Base-by-base conservation (phyloP, 192 early-diverging fungal genomes). In the Backusella tarrabulga region DNA sequence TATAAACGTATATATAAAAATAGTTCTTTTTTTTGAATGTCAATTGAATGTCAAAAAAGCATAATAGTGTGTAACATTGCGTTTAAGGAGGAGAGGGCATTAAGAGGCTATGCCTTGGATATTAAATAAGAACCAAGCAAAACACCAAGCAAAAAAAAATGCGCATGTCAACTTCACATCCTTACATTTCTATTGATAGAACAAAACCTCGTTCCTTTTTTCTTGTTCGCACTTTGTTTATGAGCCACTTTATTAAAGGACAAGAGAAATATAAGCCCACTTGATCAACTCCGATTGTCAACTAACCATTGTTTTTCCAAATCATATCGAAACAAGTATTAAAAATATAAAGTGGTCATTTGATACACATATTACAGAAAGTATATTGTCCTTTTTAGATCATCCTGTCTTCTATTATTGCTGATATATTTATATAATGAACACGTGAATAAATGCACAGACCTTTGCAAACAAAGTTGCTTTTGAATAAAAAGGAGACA, bases 1-100 rank as follows among this genome's bases (percentile, higher is more conserved):
- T 60, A 19, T 50, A 44, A 1, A 44, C n/a, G 19, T 50, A n/a
- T 26, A 26, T 60, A 44, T 44, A 44, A 44, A 60, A 60, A 60
- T 23, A 60, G 23, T 11, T 63, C 12, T 23, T 63, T 60, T 56
- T 23, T 63, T 63, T 63, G 56, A 63, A 63, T 63, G 56, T 63
- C 56, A 63, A 63, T 63, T 63, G 21, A 29, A 26, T 63, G 56
- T 63, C 56, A 63, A 63, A 63, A 63, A 63, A 63, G 56, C 56
- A 63, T 12, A 63, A 26, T 60, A 23, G 29, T 29, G 56, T 63
- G 56, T 63, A 63, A 63, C 56, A 26, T 63, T 63, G 21, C 23
- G 9, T 12, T 63, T 63, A 63, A 63, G 26, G 26, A 63, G 26
- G n/a, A 29, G n/a, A 29, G 5, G 21, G 12, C 21, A 44, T 44